phyloP scores from a whole-genome alignment of 495 filamentous ascomycete species.

The Baudoinia panamericana region DNA sequence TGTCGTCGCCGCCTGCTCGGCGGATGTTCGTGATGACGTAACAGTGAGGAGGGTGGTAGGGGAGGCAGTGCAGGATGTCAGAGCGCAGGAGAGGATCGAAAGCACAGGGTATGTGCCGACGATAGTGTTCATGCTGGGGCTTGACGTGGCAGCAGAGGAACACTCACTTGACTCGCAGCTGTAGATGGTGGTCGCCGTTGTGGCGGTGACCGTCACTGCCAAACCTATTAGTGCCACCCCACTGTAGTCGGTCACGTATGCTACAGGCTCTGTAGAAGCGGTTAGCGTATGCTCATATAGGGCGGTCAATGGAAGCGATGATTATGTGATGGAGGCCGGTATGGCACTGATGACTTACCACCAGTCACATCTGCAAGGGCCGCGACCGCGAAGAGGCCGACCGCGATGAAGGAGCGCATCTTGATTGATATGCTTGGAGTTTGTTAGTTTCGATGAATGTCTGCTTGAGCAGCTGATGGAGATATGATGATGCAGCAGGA shows the following conservation, averaged over 20 bases:
- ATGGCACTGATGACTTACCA: slow-evolving; percentile 7
- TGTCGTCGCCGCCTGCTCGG: neutral
- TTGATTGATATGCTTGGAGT: no score
- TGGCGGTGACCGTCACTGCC: slow-evolving; percentile 5
- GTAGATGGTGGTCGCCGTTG: neutral
- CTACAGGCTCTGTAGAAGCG: slow-evolving; percentile 1
- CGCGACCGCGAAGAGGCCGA: slow-evolving; percentile 3
- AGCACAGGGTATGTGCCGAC: neutral
- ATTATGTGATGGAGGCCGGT: neutral
- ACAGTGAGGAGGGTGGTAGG: neutral
- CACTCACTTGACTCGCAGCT: slow-evolving; percentile 7
- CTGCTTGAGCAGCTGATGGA: no score
- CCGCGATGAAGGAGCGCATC: slow-evolving; percentile 5
- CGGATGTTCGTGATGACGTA: no score
- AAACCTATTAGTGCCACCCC: no score
- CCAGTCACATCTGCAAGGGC: slow-evolving; percentile 5
- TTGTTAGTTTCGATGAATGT: no score
- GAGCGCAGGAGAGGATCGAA: slow-evolving; percentile 1
- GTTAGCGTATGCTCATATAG: neutral
- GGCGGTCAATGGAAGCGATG: neutral
- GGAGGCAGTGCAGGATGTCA: slow-evolving; percentile 3
- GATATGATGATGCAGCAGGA: no score
- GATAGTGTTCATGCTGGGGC: slow-evolving; percentile 4
- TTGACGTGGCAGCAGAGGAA: slow-evolving; percentile 5
- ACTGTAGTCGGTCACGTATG: neutral